Base-by-base conservation (phyloP, 371 early-diverging fungal genomes). In the Mortierella sp. region DNA sequence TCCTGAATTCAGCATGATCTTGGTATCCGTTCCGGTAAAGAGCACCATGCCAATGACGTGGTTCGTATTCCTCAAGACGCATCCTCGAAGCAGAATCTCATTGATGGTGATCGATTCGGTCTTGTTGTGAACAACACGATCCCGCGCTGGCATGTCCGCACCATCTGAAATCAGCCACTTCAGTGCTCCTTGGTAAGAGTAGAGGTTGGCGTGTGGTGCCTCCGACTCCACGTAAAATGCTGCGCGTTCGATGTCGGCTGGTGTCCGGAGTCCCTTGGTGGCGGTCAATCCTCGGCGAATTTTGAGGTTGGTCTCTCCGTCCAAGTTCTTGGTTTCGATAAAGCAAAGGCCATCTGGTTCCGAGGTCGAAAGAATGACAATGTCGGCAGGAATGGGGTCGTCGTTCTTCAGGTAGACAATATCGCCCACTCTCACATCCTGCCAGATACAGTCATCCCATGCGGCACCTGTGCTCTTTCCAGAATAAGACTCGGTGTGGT, bases 261-360 rank as follows among this genome's bases (percentile, higher is more conserved):
- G 89, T 44, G 89, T 85, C 47, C 70, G 72, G 45, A 94, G 63
- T 58, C 87, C 89, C 31, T 86, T 55, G 26, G 94, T 94, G 10
- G 90, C 88, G 0, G 82, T 74, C 74, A 93, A 74, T 31, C 94
- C 92, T 78, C 92, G 90, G 65, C 94, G 91, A 73, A 94, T 92
- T 90, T 97, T 97, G 57, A 97, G 90, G 84, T 96, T 97, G 68
- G 95, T 96, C 81, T 98, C 98, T 74, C 98, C 98, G 88, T 99
- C 99, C 77, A 99, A 89, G 82, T 97, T 97, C 76, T 97, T 97
- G 16, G 99, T 99, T 89, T 99, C 99, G 52, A 99, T 93, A 89
- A 96, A 99, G 87, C 97, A 97, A 50, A 97, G 92, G 14, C 95
- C 95, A 80, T 94, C 96, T 9, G 95, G 94, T 71, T 98, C 98